Base-by-base conservation (phyloP, 169 alveolate genomes). In the Plasmodium relictum region DNA sequence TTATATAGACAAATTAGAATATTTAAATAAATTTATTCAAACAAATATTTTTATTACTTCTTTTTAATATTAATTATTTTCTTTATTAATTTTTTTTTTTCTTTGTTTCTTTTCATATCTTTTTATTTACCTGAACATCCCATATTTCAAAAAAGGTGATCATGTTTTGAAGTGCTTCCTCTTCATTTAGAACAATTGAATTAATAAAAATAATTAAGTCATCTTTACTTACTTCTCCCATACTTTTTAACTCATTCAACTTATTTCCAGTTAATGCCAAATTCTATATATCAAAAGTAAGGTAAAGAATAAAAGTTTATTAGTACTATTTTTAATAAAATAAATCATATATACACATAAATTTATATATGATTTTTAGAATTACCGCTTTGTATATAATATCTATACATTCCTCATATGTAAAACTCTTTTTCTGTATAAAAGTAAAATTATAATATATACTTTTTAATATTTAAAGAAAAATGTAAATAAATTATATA, bases 111-210 rank as follows among this genome's bases (percentile, higher is more conserved):
- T 3, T 22, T 2, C 61, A 20, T 44, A 18, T 54, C 14, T 54
- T 54, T 54, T 3, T 9, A 58, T 44, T 22, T 70, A 78, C 89
- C 89, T 63, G 24, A 39, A 78, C 76, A 56, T 78, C 89, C 89
- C 89, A 78, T 58, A 78, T 78, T 78, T 78, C 89, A 52, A 78
- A 78, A 44, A 78, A 78, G 16, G 89, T 78, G 5, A 63, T 65
- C 89, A 78, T 78, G 6, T 78, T 78, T 56, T 78, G 68, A n/a
- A 78, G 65, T 9, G 89, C 89, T 63, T 78, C 89, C n/a, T 78
- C 78, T 69, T 78, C 89, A 41, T 78, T 24, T 18, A 78, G 12
- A 16, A 78, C 50, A 63, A 78, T n/a, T 5, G 89, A 44, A 37
- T 78, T 78, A 48, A 78, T 66, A 58, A 78, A 78, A 56, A 45